These are phyloP conservation scores for Cymbidium sinense DNA, from an alignment of 106 monocot species.

Conservation along the genomic window DNA sequence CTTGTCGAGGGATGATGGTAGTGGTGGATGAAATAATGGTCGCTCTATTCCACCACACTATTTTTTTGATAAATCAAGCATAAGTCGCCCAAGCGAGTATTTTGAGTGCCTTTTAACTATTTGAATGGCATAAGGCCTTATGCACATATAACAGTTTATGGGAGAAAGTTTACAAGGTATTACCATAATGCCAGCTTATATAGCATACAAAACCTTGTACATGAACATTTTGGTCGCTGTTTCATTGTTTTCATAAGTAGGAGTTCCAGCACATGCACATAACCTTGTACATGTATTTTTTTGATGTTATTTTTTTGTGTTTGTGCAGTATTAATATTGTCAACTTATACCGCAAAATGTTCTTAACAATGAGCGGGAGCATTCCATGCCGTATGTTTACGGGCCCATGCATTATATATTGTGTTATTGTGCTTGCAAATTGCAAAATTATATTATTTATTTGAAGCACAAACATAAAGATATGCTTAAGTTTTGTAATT, in stretches of 20 bases:
- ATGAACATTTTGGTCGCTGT: too few species aligned
- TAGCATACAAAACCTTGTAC: not conserved
- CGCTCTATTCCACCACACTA: not conserved
- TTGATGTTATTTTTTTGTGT: not conserved
- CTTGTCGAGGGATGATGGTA: not conserved
- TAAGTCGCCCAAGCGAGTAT: not conserved
- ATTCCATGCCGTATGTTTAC: too few species aligned
- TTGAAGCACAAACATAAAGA: too few species aligned
- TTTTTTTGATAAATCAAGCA: not conserved
- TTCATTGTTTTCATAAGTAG: not conserved
- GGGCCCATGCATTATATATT: too few species aligned
- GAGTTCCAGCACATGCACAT: not conserved
- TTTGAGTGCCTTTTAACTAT: too few species aligned
- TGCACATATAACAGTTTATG: not conserved
- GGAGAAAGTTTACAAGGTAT: too few species aligned
- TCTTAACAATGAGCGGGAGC: too few species aligned
- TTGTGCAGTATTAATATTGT: not conserved
- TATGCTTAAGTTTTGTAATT: not conserved
- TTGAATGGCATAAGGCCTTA: too few species aligned
- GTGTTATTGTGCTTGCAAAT: too few species aligned
- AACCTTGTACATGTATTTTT: not conserved
- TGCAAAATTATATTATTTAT: too few species aligned
- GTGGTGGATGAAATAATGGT: not conserved
- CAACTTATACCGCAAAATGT: not conserved
- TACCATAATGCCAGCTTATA: too few species aligned